Conservation (phyloP, 169 alveolate genomes). For the Plasmodium yoelii region DNA sequence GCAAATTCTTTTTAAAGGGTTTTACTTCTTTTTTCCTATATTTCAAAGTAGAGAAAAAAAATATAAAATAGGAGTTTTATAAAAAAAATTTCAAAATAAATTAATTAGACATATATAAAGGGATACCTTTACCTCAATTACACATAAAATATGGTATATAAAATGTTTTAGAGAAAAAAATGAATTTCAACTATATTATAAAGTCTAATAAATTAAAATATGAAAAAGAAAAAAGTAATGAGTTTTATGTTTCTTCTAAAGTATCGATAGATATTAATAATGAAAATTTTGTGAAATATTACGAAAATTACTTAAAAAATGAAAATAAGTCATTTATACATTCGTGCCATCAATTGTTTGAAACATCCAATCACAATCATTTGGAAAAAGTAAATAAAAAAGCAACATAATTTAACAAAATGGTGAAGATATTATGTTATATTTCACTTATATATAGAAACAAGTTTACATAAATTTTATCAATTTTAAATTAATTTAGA, state of each 20-base stretch:
- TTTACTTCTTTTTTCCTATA: too few relatives aligned
- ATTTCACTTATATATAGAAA: background rate
- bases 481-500: slow-evolving; percentile 41
- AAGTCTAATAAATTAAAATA: slow-evolving; percentile 18
- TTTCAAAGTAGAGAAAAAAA: too few relatives aligned
- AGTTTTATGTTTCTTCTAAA: slow-evolving; percentile 12
- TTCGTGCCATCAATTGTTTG: slow-evolving; percentile 29
- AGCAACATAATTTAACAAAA: slow-evolving; percentile 5
- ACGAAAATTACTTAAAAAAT: slow-evolving; percentile 22
- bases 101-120: too few relatives aligned
- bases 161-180: slow-evolving; percentile 7
- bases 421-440: background rate
- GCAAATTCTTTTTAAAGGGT: too few relatives aligned
- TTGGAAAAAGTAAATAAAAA: slow-evolving; percentile 33
- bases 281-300: slow-evolving; percentile 23
- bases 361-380: slow-evolving; percentile 18
- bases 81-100: too few relatives aligned
- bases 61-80: too few relatives aligned
- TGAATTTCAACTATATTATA: slow-evolving; percentile 15
- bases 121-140: too few relatives aligned
- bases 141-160: too few relatives aligned
- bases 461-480: background rate
- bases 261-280: slow-evolving; percentile 21
- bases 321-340: slow-evolving; percentile 25
- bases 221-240: slow-evolving; percentile 29